Percentiles rank a stretch among this genome's conserved stretches.
Conservation (phyloP, 2,329 filamentous ascomycete genomes). For the Aurifilum marmelostoma region DNA sequence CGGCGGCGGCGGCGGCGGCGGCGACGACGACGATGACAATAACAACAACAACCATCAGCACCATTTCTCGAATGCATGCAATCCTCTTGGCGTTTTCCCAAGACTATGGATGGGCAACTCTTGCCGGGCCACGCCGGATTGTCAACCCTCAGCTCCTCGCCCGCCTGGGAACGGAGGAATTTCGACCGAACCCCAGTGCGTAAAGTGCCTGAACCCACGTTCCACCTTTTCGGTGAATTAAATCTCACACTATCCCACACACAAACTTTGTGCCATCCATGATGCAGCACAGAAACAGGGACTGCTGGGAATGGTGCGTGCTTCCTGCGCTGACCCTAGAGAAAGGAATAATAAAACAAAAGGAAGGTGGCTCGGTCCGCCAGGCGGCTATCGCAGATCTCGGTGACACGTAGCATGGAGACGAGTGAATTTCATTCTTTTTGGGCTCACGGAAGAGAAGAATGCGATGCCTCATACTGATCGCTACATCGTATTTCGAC, state of each 20-base stretch:
- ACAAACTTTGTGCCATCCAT: background rate
- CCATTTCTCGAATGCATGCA: background rate
- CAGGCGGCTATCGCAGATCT: conserved; percentile 13
- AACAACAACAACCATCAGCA: too few relatives aligned
- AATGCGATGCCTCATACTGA: conserved; percentile 12
- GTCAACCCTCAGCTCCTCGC: background rate
- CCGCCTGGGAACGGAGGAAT: background rate
- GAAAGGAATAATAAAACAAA: background rate
- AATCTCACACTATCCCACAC: background rate
- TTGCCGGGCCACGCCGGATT: background rate
- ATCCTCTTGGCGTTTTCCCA: background rate
- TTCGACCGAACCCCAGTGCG: background rate
- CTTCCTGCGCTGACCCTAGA: background rate
- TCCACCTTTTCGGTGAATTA: background rate
- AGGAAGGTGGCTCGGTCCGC: background rate
- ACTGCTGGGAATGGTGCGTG: background rate
- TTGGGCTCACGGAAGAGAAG: background rate
- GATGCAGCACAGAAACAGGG: background rate
- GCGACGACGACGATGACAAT: background rate
- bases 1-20: too few relatives aligned
- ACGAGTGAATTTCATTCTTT: too few relatives aligned
- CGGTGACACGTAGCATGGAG: conserved; percentile 13
- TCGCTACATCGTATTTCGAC: background rate
- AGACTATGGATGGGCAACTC: background rate
- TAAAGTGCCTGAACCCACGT: background rate